Conservation (phyloP, 768 basidiomycete species). For the Tulasnella sp. region DNA sequence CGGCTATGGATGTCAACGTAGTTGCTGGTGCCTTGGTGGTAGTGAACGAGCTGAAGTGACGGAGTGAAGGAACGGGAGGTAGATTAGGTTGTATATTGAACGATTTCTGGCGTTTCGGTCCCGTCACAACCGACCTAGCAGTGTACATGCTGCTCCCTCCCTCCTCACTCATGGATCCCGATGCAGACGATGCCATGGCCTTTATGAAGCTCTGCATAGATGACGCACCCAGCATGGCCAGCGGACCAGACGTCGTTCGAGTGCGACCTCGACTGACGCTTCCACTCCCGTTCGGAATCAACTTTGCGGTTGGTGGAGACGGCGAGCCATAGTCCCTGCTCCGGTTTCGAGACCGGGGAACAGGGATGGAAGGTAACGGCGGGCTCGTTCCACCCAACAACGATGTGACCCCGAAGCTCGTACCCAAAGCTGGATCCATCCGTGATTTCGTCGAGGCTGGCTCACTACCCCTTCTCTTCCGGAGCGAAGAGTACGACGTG, state of each 20-base stretch:
- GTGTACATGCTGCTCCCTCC: background rate
- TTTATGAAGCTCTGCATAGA: conserved; percentile 3
- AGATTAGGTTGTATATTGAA: background rate
- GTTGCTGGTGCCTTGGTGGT: background rate
- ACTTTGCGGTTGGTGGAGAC: background rate
- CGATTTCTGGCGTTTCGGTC: background rate
- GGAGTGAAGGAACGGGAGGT: conserved; percentile 3
- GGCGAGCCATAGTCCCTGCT: background rate
- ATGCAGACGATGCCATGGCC: conserved; percentile 6
- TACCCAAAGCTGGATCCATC: conserved; percentile 1
- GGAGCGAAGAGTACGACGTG: background rate
- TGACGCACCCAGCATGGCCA: no score
- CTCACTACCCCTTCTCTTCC: conserved; percentile 10
- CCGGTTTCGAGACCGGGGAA: background rate
- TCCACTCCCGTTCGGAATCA: background rate
- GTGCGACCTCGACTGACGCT: background rate
- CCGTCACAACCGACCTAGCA: background rate
- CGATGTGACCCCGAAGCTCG: background rate
- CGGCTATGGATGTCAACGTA: background rate
- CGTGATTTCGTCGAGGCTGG: conserved; percentile 5
- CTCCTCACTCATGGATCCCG: conserved; percentile 1
- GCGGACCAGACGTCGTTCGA: no score
- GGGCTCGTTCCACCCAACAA: background rate
- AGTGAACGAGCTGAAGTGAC: conserved; percentile 8
- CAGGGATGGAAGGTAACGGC: background rate